These are phyloP conservation scores for Arachnomyces sp. DNA, from an alignment of 2,329 filamentous ascomycete species.

Conservation along the genomic window DNA sequence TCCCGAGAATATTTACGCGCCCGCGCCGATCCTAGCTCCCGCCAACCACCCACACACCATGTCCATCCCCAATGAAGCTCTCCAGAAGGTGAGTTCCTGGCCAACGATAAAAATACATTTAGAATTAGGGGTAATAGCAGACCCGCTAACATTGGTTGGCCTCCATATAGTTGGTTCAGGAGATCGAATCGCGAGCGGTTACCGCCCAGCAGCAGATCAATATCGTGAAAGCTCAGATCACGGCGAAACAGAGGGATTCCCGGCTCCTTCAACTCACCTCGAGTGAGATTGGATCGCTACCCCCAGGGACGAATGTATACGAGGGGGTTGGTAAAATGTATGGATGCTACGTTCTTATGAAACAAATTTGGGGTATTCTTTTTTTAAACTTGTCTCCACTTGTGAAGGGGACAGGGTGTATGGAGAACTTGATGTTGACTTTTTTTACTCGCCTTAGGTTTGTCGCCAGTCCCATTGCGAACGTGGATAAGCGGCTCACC, in stretches of 20 bases:
- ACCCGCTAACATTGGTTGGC: constrained; percentile 11
- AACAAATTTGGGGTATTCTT: too few species aligned
- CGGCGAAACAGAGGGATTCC: constrained; percentile 77
- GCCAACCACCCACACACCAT: constrained; percentile 40
- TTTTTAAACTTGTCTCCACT: constrained; percentile 6
- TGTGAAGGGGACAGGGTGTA: too few species aligned
- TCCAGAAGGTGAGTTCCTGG: constrained; percentile 66
- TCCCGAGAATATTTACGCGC: too few species aligned
- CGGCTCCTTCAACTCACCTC: constrained; percentile 82
- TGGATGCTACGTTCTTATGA: constrained; percentile 32
- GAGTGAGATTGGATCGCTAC: constrained; percentile 71
- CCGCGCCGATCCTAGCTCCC: too few species aligned
- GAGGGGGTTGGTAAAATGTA: constrained; percentile 98
- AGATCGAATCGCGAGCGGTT: constrained; percentile 85
- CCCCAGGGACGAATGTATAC: constrained; percentile 71
- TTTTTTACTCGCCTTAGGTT: constrained; percentile 56
- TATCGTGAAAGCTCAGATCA: constrained; percentile 75
- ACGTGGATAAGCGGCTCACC: constrained; percentile 68
- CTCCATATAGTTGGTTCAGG: constrained; percentile 66
- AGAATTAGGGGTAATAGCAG: constrained; percentile 4
- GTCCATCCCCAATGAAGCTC: constrained; percentile 88
- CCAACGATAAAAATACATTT: too few species aligned
- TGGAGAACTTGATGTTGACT: constrained; percentile 1
- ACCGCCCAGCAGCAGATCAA: constrained; percentile 88
- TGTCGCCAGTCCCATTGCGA: constrained; percentile 64